Evolutionary conservation across 2,329 filamentous ascomycete genomes (phyloP).

Genomic region (Colletotrichum limetticola): DNA sequence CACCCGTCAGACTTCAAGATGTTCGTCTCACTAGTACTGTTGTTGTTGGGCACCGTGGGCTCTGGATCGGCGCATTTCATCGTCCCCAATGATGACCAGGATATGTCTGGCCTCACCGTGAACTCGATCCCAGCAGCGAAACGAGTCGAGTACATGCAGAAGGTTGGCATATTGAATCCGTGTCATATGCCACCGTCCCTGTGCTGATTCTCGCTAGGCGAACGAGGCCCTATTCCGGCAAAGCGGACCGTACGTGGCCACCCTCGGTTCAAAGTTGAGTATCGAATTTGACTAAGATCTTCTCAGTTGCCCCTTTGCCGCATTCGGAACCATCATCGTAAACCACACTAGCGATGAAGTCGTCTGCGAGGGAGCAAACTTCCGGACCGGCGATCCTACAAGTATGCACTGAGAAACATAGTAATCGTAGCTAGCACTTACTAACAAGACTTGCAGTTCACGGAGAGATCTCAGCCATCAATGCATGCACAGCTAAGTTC

Average conservation of each 20-base stretch:
- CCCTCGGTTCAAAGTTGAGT: too few relatives aligned
- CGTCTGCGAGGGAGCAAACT: constrained; percentile 28
- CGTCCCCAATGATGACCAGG: constrained; percentile 25
- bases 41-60: background rate
- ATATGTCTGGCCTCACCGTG: constrained; percentile 26
- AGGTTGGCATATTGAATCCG: background rate
- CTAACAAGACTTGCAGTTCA: background rate
- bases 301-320: constrained; percentile 57
- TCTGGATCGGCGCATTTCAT: constrained; percentile 7
- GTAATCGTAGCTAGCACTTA: rapidly evolving
- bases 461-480: constrained; percentile 32
- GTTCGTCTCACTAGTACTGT: background rate
- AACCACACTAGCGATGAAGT: constrained; percentile 61
- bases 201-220: background rate
- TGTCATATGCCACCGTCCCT: too few relatives aligned
- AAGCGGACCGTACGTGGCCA: constrained; percentile 18
- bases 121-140: constrained; percentile 21
- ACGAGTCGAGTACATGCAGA: constrained; percentile 24
- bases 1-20: background rate
- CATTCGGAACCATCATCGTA: constrained; percentile 65
- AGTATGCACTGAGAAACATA: background rate
- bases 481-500: constrained; percentile 24
- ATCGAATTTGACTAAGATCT: background rate
- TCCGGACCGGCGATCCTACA: constrained; percentile 27
- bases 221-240: constrained; percentile 24